These are phyloP conservation scores for Myrica gale DNA, from an alignment of 306 rosid species.

Conservation along the genomic window DNA sequence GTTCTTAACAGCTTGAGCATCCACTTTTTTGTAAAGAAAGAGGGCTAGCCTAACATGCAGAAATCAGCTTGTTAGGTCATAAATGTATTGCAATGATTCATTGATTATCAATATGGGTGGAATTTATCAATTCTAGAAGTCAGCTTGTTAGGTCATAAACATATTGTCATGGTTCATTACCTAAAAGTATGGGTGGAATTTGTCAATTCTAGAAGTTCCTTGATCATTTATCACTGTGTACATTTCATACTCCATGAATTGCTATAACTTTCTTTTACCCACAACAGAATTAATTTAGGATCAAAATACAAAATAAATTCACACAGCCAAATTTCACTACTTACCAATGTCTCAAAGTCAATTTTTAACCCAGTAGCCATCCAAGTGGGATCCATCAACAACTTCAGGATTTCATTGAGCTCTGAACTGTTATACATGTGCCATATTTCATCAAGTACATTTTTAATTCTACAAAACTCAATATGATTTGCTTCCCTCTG, in stretches of 20 bases:
- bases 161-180: background rate
- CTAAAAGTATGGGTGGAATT: background rate
- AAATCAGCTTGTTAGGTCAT: too few species aligned
- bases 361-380: slow-evolving; percentile 85
- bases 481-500: slow-evolving; percentile 89
- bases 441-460: slow-evolving; percentile 78
- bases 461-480: slow-evolving; percentile 89
- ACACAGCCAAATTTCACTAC: slow-evolving; percentile 27
- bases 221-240: background rate
- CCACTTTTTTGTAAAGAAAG: too few species aligned
- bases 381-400: slow-evolving; percentile 86
- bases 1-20: too few species aligned
- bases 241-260: slow-evolving; percentile 8
- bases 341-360: slow-evolving; percentile 73
- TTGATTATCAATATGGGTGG: too few species aligned
- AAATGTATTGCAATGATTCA: too few species aligned
- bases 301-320: background rate
- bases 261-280: background rate
- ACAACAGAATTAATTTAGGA: background rate
- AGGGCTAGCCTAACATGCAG: too few species aligned
- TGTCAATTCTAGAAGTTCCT: slow-evolving; percentile 6
- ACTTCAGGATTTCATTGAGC: slow-evolving; percentile 67
- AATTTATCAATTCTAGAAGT: slow-evolving; percentile 5
- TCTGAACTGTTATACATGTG: slow-evolving; percentile 60
- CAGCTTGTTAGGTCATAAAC: too few species aligned